Base-by-base conservation (phyloP, 2,329 filamentous ascomycete genomes). In the Rasamsonia emersonii region DNA sequence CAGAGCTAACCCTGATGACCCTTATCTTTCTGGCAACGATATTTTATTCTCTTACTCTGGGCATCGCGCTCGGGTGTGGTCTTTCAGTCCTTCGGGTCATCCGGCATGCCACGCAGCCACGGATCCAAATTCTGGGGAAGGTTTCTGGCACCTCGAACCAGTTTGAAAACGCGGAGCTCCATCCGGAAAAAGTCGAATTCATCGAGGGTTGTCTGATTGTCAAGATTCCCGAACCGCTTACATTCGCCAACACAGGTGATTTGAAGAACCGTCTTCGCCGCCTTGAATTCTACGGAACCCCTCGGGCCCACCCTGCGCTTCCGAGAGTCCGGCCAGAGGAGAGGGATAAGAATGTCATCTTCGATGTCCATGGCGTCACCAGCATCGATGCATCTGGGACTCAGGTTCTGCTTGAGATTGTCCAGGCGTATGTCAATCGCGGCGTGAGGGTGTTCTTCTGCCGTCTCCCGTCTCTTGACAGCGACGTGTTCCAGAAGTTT, bases 351-450 rank as follows among this genome's bases (percentile, higher is more conserved):
- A 95, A 94, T 51, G 71, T 98, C 56, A 86, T 98, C 40, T 96
- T 98, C 50, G 91, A 98, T 54, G 86, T 96, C 5, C 89, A 96
- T 46, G 91, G 91, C n/a, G 91, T 98, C 3, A 94, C 88, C 0
- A 82, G 82, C 17, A 78, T 98, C 47, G 91, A 98, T 53, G 91
- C 86, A 4, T 93, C 86, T 0, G 91, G 89, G 1, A 82, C 85
- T 0, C 91, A 96, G 60, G 89, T 96, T 1, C 67, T 98, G 3
- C 73, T 76, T 28, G 91, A 96, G 59, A 96, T 96, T 44, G 85
- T 98, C 10, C 67, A 77, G 28, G 72, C 68, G 18, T 96, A 96
- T 54, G 68, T 79, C n/a, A 72, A 82, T 19, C 69, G 80, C 4
- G 82, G 81, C 1, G 86, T 89, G 2, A 49, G 62, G 5, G 62